Conservation (phyloP, 2,329 filamentous ascomycete species). For the Pseudogymnoascus sp. region DNA sequence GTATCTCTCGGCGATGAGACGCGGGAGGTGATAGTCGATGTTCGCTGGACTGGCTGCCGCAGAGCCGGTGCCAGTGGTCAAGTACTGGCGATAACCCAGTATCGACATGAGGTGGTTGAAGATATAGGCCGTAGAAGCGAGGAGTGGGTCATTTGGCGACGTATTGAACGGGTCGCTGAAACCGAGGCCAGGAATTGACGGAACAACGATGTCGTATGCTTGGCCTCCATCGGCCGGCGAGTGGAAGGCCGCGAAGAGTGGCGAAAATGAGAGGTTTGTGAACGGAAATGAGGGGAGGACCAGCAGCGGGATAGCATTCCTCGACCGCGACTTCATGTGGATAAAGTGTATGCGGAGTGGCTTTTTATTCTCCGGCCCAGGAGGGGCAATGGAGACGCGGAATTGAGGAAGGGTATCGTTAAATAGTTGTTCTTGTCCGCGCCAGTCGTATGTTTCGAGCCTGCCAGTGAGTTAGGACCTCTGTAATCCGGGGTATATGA, state of each 20-base stretch:
- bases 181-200: constrained; percentile 56
- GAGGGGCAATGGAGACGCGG: constrained; percentile 44
- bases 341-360: constrained; percentile 55
- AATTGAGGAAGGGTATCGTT: constrained; percentile 56
- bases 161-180: constrained; percentile 53
- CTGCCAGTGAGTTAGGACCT: constrained; percentile 30
- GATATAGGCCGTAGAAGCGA: constrained; percentile 46
- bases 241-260: constrained; percentile 46
- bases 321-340: constrained; percentile 45
- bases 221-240: constrained; percentile 41
- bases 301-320: constrained; percentile 52
- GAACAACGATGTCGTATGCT: constrained; percentile 58
- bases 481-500: not conserved
- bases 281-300: constrained; percentile 58
- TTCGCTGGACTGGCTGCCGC: constrained; percentile 37
- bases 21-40: constrained; percentile 44
- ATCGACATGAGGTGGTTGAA: constrained; percentile 52
- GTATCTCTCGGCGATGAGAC: constrained; percentile 40
- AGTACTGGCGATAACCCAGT: constrained; percentile 49
- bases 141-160: constrained; percentile 29
- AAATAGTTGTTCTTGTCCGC: constrained; percentile 46
- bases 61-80: constrained; percentile 46
- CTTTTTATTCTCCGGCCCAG: constrained; percentile 29
- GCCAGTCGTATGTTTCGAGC: constrained; percentile 60
- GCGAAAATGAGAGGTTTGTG: constrained; percentile 50